Evolutionary conservation across 345 rosid genomes (phyloP).

Genomic region (Arabidopsis arenosa): DNA sequence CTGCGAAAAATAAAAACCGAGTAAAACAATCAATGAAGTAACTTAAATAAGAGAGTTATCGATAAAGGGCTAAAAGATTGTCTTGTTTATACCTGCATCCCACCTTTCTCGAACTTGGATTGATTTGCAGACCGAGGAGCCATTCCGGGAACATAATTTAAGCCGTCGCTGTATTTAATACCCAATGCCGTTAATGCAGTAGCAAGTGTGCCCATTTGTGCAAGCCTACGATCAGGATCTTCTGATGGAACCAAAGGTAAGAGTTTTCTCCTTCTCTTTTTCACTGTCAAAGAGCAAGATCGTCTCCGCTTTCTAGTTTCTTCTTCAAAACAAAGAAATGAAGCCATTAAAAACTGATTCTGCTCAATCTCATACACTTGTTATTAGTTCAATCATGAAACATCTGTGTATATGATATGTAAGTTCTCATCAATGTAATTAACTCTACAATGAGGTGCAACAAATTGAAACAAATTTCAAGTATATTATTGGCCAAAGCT

Average conservation of each 20-base stretch:
- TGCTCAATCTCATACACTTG: neutral
- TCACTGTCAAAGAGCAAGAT: constrained; percentile 68
- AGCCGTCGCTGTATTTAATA: constrained; percentile 70
- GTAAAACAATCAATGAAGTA: neutral
- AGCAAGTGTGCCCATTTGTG: constrained; percentile 87
- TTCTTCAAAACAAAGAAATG: constrained; percentile 35
- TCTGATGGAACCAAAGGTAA: constrained; percentile 76
- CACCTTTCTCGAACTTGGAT: constrained; percentile 74
- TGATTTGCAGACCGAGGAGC: constrained; percentile 82
- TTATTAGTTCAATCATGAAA: neutral
- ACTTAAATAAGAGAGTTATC: neutral
- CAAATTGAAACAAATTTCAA: neutral
- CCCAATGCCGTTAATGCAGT: constrained; percentile 73
- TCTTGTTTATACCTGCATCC: constrained; percentile 76
- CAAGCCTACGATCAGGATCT: constrained; percentile 63
- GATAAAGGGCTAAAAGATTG: neutral
- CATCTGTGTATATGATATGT: neutral
- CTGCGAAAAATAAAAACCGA: constrained; percentile 38
- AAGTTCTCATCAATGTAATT: constrained; percentile 17
- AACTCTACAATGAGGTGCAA: no score
- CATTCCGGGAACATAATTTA: constrained; percentile 66
- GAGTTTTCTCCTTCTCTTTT: constrained; percentile 77
- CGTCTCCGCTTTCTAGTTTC: constrained; percentile 67
- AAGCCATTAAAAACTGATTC: neutral
- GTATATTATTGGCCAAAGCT: constrained; percentile 16